Base-by-base conservation (phyloP, 2,329 filamentous ascomycete species). In the Cryphonectria nitschkei region DNA sequence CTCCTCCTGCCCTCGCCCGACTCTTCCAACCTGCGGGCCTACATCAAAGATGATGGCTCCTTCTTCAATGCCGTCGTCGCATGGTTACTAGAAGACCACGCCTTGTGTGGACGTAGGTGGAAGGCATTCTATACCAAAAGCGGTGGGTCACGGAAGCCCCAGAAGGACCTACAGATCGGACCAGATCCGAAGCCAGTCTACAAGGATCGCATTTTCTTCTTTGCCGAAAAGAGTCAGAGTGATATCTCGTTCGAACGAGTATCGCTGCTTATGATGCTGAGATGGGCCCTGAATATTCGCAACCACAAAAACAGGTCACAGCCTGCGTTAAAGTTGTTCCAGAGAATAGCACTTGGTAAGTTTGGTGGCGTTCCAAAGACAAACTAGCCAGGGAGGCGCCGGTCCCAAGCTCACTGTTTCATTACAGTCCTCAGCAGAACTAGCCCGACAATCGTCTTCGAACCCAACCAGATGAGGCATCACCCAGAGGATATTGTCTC, bases 261-360 rank as follows among this genome's bases (percentile, higher is more conserved):
- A 74, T 76, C 74, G 2, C 78, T 82, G 2, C 76, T 74, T 32
- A 75, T 79, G 1, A 81, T 91, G 73, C 74, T 90, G 1, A 79
- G 84, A 37, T 89, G 86, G 86, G 81, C 88, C 0, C 77, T 90
- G 39, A 81, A 84, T 32, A 77, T 85, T 2, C 74, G 79, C 3
- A 43, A 52, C 6, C 32, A 34, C 3, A 71, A 78, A 0, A 90
- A 88, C 70, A 74, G 78, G 3, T 11, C 76, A 0, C 84, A 90
- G 70, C 80, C 84, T 0, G 80, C 83, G 6, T 78, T 87, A 2
- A 91, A 91, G 73, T 78, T 90, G 0, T 91, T 90, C 73, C 86
- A 87, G 0, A 84, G 89, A 13, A 84, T 90, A 54, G 78, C 84
- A 2, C 79, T 90, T 1, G 87, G 86, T 88, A 79, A 74, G 79